These are phyloP conservation scores for Cymodocea nodosa DNA, from an alignment of 116 monocot genomes.

Conservation along the genomic window DNA sequence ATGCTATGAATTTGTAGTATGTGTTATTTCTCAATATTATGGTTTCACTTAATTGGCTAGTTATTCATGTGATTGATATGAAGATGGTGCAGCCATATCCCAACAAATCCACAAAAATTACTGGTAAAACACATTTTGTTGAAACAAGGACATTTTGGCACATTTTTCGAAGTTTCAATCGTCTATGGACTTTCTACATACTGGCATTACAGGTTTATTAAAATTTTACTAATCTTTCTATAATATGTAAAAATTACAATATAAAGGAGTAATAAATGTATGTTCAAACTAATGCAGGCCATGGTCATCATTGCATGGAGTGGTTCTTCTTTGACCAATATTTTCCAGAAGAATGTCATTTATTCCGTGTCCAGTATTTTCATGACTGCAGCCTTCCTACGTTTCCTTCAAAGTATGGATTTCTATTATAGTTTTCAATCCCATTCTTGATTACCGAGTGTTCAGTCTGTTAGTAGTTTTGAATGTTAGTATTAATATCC, in stretches of 20 bases:
- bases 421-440: slow-evolving; percentile 2
- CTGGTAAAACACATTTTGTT: slow-evolving; percentile 86
- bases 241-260: not conserved
- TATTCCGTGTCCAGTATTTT: slow-evolving; percentile 84
- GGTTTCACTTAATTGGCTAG: not conserved
- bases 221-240: not conserved
- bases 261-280: not conserved
- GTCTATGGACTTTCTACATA: slow-evolving; percentile 89
- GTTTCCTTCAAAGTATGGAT: slow-evolving; percentile 76
- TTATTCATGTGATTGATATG: slow-evolving; percentile 5
- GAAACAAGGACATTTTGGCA: slow-evolving; percentile 99
- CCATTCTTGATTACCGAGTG: not conserved
- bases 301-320: slow-evolving; percentile 82
- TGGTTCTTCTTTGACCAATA: slow-evolving; percentile 38
- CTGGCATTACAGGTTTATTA: slow-evolving; percentile 71
- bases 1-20: slow-evolving; percentile 9
- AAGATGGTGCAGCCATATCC: slow-evolving; percentile 22
- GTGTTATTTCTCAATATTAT: not conserved
- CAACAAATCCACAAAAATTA: slow-evolving; percentile 33
- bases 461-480: not conserved
- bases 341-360: slow-evolving; percentile 48
- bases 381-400: slow-evolving; percentile 78
- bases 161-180: slow-evolving; percentile 96
- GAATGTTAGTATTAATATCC: too few species aligned
- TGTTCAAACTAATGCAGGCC: slow-evolving; percentile 26